Conservation (phyloP, 441 rosid species). For the Metrosideros polymorpha region DNA sequence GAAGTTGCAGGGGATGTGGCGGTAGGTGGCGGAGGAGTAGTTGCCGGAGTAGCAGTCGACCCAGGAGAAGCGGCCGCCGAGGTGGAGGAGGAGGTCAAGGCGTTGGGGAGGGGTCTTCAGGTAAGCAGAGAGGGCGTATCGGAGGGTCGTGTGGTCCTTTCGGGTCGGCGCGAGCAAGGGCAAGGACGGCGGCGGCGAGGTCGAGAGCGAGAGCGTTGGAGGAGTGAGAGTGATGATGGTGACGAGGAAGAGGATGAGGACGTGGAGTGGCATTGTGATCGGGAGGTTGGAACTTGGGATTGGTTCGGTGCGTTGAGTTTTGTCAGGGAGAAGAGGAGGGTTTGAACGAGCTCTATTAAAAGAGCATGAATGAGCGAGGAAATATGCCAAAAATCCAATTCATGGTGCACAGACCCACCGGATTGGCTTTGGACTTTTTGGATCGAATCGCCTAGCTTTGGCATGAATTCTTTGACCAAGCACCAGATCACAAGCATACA, state of each 20-base stretch:
- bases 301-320: not conserved
- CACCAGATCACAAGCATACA: accelerated
- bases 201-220: not conserved
- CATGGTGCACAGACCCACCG: not conserved
- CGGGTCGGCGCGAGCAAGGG: not conserved
- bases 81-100: not conserved
- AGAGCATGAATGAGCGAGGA: not conserved
- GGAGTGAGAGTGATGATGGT: not conserved
- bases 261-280: not conserved
- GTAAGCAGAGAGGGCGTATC: not conserved
- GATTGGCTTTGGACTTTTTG: not conserved
- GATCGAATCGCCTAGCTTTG: not conserved
- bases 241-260: not conserved
- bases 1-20: not conserved
- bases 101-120: not conserved
- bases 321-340: not conserved
- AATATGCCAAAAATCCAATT: not conserved
- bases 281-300: too few relatives aligned
- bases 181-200: too few relatives aligned
- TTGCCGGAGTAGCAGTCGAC: not conserved
- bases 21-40: not conserved
- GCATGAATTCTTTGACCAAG: not conserved
- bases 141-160: not conserved
- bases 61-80: not conserved
- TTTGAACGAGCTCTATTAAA: not conserved